Evolutionary conservation across 2,329 filamentous ascomycete species (phyloP), one percentile per base, ranked within the genome.

Genomic region (Clonostachys rhizophaga): DNA sequence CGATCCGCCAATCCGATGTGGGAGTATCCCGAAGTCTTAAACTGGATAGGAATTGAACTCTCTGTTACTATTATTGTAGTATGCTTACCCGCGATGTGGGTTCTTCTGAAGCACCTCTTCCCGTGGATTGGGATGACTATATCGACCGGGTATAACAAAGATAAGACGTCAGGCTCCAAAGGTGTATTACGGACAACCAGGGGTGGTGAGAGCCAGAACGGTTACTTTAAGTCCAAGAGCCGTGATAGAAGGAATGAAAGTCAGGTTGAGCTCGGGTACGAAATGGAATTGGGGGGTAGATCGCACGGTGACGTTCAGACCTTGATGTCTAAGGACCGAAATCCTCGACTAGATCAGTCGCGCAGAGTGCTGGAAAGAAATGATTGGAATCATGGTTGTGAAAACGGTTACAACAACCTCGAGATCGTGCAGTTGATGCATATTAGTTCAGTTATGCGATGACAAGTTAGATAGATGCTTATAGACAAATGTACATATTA

Each of bases 1-100:
- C 51, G 53, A 10, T 65, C 60, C n/a, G 48, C 54, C 11, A 69
- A 71, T 40, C 67, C 69, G 10, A 66, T 66, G 1, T 71, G 66
- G 67, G 65, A 71, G 52, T 67, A 70, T 39, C 64, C 64, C 9
- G 61, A 69, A 48, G 57, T 60, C 7, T 49, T 71, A 14, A 58
- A 73, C 42, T 74, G 70, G 70, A 67, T 65, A 3, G 68, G 68
- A 2, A 52, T 72, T 20, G 71, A 74, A 54, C 58, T 71, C 6
- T 62, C 69, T 2, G 59, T 67, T 0, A 64, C 70, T 14, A 61
- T 73, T 39, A 62, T 73, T 33, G 64, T 70, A 20, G 63, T 63
- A 24, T 70, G 66, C 35, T 56, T 72, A 6, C 71, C 71, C 2
- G 64, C 63, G 2, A 65, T 71, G 10, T 61, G 68, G 43, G 55